Percentiles rank a stretch among this genome's conserved stretches.
Evolutionary conservation across 345 rosid genomes (phyloP).

Genomic region (Erodium maritimum): DNA sequence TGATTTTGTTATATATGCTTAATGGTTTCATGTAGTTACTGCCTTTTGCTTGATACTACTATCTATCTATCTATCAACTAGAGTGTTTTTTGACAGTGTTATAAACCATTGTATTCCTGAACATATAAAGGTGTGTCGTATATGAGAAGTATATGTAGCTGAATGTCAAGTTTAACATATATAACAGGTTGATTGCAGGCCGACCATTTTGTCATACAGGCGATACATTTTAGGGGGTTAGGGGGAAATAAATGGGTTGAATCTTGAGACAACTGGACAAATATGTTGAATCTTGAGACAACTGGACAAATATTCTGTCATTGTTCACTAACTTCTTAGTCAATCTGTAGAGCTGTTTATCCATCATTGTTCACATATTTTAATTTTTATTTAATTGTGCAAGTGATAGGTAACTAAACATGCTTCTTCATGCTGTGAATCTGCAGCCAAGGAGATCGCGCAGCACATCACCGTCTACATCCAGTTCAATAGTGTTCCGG

Average conservation of each 20-base stretch:
- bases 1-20: neutral
- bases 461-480: slow-evolving; percentile 31
- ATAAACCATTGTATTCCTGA: neutral
- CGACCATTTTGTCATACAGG: neutral
- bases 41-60: neutral
- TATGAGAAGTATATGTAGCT: neutral
- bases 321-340: neutral
- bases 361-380: neutral
- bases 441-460: slow-evolving; percentile 64
- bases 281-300: neutral
- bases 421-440: slow-evolving; percentile 9
- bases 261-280: neutral
- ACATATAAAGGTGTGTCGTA: neutral
- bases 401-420: neutral
- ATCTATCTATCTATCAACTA: neutral
- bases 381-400: neutral
- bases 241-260: neutral
- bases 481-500: slow-evolving; percentile 46
- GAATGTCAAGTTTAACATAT: too few species aligned
- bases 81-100: neutral
- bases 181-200: neutral
- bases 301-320: neutral
- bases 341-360: neutral
- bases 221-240: neutral
- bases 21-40: neutral